Conservation (phyloP, 129 eudicot genomes). For the Saposhnikovia divaricata region DNA sequence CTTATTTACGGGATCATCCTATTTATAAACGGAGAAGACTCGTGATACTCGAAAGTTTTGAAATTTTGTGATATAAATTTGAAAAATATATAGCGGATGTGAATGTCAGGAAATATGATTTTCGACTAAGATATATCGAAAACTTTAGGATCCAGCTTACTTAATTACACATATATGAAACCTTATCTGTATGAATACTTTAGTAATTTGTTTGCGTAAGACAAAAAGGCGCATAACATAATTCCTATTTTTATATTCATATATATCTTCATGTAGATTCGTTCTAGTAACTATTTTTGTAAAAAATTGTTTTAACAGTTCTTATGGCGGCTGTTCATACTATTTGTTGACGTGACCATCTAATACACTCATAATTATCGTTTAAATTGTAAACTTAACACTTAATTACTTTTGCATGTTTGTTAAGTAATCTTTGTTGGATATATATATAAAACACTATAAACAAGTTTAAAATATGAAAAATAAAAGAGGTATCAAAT, state of each 20-base stretch:
- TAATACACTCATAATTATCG: not conserved
- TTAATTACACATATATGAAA: no score
- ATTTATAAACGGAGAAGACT: no score
- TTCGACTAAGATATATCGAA: no score
- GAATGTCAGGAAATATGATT: no score
- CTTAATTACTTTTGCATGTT: not conserved
- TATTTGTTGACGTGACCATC: not conserved
- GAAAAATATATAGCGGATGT: no score
- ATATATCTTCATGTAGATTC: not conserved
- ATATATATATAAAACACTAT: no score
- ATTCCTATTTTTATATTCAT: not conserved
- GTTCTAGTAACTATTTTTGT: not conserved
- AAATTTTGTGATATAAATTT: no score
- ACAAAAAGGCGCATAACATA: not conserved
- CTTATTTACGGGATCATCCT: no score
- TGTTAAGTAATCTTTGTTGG: not conserved
- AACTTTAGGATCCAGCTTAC: not conserved
- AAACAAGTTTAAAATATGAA: not conserved
- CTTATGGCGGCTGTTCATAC: constrained; percentile 1
- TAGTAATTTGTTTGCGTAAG: not conserved
- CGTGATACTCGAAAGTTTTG: no score
- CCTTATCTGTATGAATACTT: not conserved
- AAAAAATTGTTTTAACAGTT: not conserved
- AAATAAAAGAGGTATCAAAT: no score
- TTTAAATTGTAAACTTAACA: not conserved